phyloP scores from a whole-genome alignment of 768 basidiomycete species.

The Coprinopsis sp. region DNA sequence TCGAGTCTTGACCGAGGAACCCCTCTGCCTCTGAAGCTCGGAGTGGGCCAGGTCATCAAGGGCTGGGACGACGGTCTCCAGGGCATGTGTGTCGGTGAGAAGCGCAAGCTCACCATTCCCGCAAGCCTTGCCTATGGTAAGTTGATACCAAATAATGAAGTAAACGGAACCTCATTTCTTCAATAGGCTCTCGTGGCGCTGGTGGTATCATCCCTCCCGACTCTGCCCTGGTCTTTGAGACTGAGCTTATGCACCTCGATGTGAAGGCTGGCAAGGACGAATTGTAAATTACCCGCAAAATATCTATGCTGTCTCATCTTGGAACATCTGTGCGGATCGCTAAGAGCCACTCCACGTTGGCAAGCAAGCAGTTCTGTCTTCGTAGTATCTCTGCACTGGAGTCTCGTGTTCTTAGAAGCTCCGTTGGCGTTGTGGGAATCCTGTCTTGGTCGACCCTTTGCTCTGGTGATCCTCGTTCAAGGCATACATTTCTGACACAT shows the following conservation, averaged over 20 bases:
- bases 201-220: conserved; percentile 74
- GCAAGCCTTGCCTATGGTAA: conserved; percentile 75
- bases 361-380: too few species aligned
- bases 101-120: conserved; percentile 86
- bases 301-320: too few species aligned
- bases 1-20: conserved; percentile 74
- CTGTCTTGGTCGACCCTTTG: too few species aligned
- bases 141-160: conserved; percentile 22
- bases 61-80: conserved; percentile 83
- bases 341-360: too few species aligned
- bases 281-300: conserved; percentile 34
- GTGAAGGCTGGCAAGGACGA: conserved; percentile 44
- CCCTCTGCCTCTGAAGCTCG: conserved; percentile 78
- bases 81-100: conserved; percentile 86
- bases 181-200: conserved; percentile 66
- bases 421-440: too few species aligned
- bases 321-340: too few species aligned
- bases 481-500: too few species aligned
- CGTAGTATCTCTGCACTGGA: too few species aligned
- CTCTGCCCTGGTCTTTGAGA: conserved; percentile 81
- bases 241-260: conserved; percentile 71
- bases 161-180: background rate
- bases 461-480: too few species aligned
- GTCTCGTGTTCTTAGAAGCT: too few species aligned
- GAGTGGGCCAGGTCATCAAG: conserved; percentile 74